A percentile compares a stretch with the other conserved stretches of the same genome.
Evolutionary conservation across 305 asterid genomes (phyloP).

Genomic region (Fraxinus nigra): DNA sequence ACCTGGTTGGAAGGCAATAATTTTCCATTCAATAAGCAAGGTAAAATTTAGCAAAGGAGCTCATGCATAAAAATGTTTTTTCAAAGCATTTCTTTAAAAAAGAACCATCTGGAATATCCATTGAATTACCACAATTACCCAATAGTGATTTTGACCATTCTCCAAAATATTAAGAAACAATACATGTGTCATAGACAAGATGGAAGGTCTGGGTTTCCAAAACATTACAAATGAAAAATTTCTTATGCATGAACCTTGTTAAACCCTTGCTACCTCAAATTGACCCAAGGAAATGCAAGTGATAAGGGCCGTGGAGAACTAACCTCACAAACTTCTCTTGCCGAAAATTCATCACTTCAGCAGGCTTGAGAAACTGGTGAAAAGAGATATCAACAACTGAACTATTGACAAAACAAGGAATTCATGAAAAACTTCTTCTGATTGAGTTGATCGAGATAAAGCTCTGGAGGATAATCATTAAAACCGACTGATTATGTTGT

Average conservation of each 20-base stretch:
- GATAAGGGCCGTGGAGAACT: conserved; percentile 24
- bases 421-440: conserved; percentile 13
- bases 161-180: not conserved
- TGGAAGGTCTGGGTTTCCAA: not conserved
- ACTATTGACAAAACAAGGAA: not conserved
- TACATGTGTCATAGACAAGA: not conserved
- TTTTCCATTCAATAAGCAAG: not conserved
- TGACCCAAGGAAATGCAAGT: conserved; percentile 9
- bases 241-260: not conserved
- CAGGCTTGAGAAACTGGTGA: conserved; percentile 16
- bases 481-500: conserved; percentile 8
- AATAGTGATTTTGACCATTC: not conserved
- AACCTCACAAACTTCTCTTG: conserved; percentile 49
- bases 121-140: not conserved
- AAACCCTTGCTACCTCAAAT: conserved; percentile 2
- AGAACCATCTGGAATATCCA: not conserved
- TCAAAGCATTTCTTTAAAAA: not conserved
- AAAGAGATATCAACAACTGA: conserved; percentile 6
- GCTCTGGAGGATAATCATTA: conserved; percentile 21
- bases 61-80: not conserved
- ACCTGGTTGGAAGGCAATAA: not conserved
- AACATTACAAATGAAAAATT: not conserved
- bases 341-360: conserved; percentile 36
- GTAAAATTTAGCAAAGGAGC: not conserved
- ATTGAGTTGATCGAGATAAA: conserved; percentile 15